A percentile compares a stretch with the other conserved stretches of the same genome.
Conservation (phyloP, 2,329 filamentous ascomycete genomes). For the Magnaporthales sp. region DNA sequence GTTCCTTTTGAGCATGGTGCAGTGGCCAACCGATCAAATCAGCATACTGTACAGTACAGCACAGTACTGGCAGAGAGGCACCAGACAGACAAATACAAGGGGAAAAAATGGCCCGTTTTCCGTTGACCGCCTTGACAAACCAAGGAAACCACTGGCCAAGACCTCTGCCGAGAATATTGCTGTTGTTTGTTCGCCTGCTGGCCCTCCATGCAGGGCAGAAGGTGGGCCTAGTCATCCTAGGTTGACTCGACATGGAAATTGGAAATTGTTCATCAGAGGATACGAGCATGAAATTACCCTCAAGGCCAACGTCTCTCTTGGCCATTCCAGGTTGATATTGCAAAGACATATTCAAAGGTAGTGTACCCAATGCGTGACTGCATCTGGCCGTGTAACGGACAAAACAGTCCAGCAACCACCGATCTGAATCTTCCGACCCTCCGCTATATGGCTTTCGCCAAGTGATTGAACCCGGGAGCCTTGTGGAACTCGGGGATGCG, state of each 20-base stretch:
- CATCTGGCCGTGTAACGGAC: background rate
- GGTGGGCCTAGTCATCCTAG: background rate
- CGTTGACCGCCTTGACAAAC: background rate
- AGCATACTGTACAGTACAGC: background rate
- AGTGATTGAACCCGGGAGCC: background rate
- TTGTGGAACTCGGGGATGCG: background rate
- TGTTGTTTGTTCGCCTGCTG: background rate
- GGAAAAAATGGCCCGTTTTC: background rate
- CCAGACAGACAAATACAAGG: too few species aligned
- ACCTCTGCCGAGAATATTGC: background rate
- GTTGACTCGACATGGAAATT: background rate
- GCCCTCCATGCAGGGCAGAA: background rate
- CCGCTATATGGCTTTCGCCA: background rate
- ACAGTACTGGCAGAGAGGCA: background rate
- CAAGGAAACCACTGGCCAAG: background rate
- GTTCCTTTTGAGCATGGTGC: background rate
- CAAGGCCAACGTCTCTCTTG: background rate
- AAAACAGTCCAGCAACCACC: background rate
- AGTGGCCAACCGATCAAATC: background rate
- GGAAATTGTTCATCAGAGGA: background rate
- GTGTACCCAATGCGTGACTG: background rate
- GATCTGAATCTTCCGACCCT: background rate
- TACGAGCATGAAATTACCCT: background rate
- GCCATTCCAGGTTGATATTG: background rate
- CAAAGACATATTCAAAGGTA: background rate